A percentile compares a stretch with the other conserved stretches of the same genome.
Conservation (phyloP, 306 rosid genomes). For the Vicia villosa region DNA sequence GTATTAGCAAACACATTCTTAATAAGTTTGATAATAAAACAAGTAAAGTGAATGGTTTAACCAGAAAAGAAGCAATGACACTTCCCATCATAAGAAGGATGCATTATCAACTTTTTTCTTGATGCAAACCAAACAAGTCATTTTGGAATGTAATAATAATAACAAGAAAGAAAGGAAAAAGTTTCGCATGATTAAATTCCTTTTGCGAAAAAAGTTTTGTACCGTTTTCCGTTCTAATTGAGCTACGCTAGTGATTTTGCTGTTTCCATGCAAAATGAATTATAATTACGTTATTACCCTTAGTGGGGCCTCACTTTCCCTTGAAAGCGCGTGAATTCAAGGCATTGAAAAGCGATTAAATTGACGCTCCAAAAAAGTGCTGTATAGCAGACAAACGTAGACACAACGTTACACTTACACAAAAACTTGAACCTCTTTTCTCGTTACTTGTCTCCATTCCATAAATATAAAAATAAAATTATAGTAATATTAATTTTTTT, state of each 20-base stretch:
- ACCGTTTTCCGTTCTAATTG: background rate
- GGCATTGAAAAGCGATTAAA: slow-evolving; percentile 14
- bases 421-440: slow-evolving; percentile 24
- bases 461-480: too few relatives aligned
- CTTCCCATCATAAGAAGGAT: background rate
- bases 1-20: too few relatives aligned
- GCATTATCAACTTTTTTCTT: slow-evolving; percentile 2
- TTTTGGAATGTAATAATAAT: slow-evolving; percentile 14
- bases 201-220: slow-evolving; percentile 13
- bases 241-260: slow-evolving; percentile 17
- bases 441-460: slow-evolving; percentile 44
- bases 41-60: background rate
- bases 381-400: slow-evolving; percentile 52
- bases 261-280: background rate
- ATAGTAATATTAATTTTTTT: too few relatives aligned
- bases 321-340: slow-evolving; percentile 26
- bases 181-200: slow-evolving; percentile 29
- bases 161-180: slow-evolving; percentile 31
- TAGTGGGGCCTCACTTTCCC: background rate
- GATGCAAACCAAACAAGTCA: slow-evolving; percentile 22
- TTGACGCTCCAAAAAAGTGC: slow-evolving; percentile 32
- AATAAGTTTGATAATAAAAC: background rate
- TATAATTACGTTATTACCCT: slow-evolving; percentile 2
- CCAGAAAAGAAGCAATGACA: slow-evolving; percentile 2
- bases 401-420: slow-evolving; percentile 48